phyloP scores from a whole-genome alignment of 345 rosid genomes.

The Clausena lansium region DNA sequence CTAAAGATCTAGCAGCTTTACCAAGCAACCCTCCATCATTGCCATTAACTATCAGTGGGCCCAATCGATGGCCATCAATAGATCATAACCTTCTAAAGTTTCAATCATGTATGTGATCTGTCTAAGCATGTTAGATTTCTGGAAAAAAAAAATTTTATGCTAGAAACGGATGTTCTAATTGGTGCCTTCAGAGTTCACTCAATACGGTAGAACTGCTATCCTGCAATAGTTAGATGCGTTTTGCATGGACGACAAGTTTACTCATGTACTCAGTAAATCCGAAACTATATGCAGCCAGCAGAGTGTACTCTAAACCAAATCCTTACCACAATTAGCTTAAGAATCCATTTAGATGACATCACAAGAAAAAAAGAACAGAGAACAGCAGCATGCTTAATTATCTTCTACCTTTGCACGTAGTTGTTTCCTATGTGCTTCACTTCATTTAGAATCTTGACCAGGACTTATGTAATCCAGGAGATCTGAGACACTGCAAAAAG shows the following conservation, averaged over 20 bases:
- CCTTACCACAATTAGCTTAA: not conserved
- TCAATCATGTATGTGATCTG: not conserved
- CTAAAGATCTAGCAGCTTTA: not conserved
- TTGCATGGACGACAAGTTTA: not conserved
- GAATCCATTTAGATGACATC: not conserved
- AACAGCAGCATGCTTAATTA: not conserved
- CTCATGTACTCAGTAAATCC: not conserved
- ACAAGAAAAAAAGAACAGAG: not conserved
- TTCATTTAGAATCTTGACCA: slow-evolving; percentile 53
- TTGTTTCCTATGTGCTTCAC: slow-evolving; percentile 45
- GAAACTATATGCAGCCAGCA: not conserved
- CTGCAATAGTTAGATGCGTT: not conserved
- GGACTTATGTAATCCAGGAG: slow-evolving; percentile 67
- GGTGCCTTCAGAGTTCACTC: no score
- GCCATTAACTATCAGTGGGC: not conserved
- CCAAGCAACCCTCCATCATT: not conserved
- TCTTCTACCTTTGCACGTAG: slow-evolving; percentile 55
- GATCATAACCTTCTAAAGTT: not conserved
- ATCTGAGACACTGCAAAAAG: slow-evolving; percentile 61
- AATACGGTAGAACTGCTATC: no score
- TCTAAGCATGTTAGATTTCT: no score
- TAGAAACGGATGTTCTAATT: no score
- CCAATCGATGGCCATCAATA: not conserved
- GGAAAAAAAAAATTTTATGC: no score
- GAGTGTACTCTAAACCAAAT: not conserved